Percentiles rank a stretch among this genome's conserved stretches.
These are phyloP conservation scores for Xanthoparmelia taractica DNA, from an alignment of 495 filamentous ascomycete species.

Conservation along the genomic window DNA sequence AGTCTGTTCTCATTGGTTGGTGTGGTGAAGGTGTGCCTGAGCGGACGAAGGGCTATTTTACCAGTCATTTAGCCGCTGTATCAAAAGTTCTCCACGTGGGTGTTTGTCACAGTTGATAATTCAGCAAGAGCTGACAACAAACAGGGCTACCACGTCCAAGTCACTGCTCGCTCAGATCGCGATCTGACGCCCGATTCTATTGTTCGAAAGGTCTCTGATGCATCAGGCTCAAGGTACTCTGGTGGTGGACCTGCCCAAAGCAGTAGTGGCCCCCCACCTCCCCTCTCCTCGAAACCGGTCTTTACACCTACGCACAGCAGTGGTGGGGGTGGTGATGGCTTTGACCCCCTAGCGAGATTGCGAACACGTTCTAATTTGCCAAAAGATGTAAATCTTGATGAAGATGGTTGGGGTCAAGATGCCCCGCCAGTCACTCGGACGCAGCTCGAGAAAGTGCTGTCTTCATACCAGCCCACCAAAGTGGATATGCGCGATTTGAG, in stretches of 20 bases:
- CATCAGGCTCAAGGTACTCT: slow-evolving; percentile 88
- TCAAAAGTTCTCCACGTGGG: slow-evolving; percentile 79
- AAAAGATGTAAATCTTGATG: slow-evolving; percentile 46
- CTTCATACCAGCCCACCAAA: slow-evolving; percentile 89
- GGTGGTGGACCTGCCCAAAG: slow-evolving; percentile 44
- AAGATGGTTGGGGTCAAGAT: slow-evolving; percentile 93
- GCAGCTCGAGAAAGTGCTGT: slow-evolving; percentile 83
- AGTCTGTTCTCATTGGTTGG: slow-evolving; percentile 92
- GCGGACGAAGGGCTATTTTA: slow-evolving; percentile 96
- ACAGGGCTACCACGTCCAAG: slow-evolving; percentile 91
- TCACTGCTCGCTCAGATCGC: slow-evolving; percentile 83
- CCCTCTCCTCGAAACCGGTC: slow-evolving; percentile 75
- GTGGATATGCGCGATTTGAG: slow-evolving; percentile 77
- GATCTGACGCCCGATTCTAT: slow-evolving; percentile 84
- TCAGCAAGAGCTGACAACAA: slow-evolving; percentile 10
- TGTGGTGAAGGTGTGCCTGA: slow-evolving; percentile 98
- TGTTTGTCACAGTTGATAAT: slow-evolving; percentile 1
- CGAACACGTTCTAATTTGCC: slow-evolving; percentile 39
- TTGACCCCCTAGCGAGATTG: slow-evolving; percentile 54
- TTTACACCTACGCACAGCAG: slow-evolving; percentile 73
- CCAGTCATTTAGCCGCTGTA: slow-evolving; percentile 80
- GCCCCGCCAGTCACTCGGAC: slow-evolving; percentile 80
- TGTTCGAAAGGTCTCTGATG: slow-evolving; percentile 87
- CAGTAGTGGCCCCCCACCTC: slow-evolving; percentile 52
- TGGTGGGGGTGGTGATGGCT: slow-evolving; percentile 47